Percentiles rank a stretch among this genome's conserved stretches.
Conservation (phyloP, 257 asterid genomes). For the Coffea eugenioides region DNA sequence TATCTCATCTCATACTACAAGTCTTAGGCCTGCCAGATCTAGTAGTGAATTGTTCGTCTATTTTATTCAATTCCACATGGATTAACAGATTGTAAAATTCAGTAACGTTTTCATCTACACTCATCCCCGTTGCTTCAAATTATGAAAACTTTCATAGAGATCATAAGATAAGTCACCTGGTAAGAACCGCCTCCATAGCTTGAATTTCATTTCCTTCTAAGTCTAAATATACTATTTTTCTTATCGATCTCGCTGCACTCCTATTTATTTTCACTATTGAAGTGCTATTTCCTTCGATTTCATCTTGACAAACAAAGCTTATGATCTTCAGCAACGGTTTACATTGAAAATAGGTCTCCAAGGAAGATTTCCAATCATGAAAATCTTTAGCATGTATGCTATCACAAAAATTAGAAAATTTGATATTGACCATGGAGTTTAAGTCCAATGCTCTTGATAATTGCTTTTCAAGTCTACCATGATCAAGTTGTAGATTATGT, state of each 20-base stretch:
- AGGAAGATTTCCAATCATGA: not conserved
- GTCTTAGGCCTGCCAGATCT: not conserved
- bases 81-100: not conserved
- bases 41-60: not conserved
- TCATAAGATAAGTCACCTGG: not conserved
- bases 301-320: not conserved
- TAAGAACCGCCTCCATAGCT: not conserved
- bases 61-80: not conserved
- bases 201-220: not conserved
- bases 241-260: too few species aligned
- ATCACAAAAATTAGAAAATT: too few species aligned
- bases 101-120: not conserved
- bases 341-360: not conserved
- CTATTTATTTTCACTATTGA: not conserved
- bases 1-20: not conserved
- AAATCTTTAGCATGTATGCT: not conserved
- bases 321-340: not conserved
- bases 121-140: not conserved
- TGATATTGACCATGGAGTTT: too few species aligned
- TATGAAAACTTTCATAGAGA: not conserved
- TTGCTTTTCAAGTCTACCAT: too few species aligned
- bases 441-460: too few species aligned
- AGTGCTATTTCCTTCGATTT: not conserved
- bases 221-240: not conserved
- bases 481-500: too few species aligned